Evolutionary conservation across 805 yeast genomes (phyloP), one percentile per base, ranked within the genome.

Genomic region (Candida parachauliodes): DNA sequence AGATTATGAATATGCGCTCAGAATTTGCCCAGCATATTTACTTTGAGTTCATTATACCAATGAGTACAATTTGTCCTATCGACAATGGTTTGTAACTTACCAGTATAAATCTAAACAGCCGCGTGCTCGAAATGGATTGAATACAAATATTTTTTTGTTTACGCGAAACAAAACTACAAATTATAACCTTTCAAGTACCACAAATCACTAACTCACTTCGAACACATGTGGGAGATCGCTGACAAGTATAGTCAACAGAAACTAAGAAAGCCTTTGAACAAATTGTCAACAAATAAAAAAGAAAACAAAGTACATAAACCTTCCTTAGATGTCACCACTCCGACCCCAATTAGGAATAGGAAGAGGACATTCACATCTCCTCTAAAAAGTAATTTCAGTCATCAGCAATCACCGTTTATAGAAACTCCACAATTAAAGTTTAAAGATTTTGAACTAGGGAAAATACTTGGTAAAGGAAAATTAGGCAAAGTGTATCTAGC

Each of bases 401-500:
- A 26, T 8, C 12, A 27, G 17, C 24, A 21, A 21, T n/a, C n/a
- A n/a, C n/a, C n/a, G n/a, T n/a, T n/a, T n/a, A 7, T 27, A n/a
- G 30, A 27, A 8, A 10, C 14, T 5, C 7, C 5, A 11, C 32
- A 31, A 12, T 25, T 34, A 20, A 27, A 17, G 14, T 37, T 40
- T 12, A 25, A 31, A 26, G 93, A 86, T 53, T 91, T 91, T 60
- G 96, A 88, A 48, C 73, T 91, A 29, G 98, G 97, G 12, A 75
- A 81, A 37, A 80, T 83, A 40, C 70, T 91, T 34, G 98, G 98
- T 0, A 88, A 86, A 54, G 98, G 98, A 5, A 88, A 88, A 57
- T 81, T 89, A 51, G 98, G 98, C 7, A 80, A 78, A 50, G 98
- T 93, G 1, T 89, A 88, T 59, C 85, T 96, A 54, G 97, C 83